These are phyloP conservation scores for Pholiota adiposa DNA, from an alignment of 1,284 basidiomycete species.

Conservation along the genomic window DNA sequence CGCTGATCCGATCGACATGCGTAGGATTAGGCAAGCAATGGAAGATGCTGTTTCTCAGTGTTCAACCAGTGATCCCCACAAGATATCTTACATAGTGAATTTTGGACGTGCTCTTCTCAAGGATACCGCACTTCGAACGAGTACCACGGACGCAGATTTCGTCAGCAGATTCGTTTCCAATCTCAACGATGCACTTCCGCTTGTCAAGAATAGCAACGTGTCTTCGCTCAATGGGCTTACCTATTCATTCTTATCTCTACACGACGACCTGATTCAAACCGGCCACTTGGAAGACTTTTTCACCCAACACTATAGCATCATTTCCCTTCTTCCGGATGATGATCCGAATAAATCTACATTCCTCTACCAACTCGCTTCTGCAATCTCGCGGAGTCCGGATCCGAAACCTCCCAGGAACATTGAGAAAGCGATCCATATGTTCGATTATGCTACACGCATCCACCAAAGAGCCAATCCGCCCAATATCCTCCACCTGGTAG, in stretches of 20 bases:
- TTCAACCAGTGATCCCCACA: not conserved
- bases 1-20: not conserved
- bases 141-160: not conserved
- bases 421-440: not conserved
- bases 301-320: not conserved
- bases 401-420: not conserved
- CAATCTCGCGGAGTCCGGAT: not conserved
- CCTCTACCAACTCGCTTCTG: not conserved
- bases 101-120: not conserved
- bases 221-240: not conserved
- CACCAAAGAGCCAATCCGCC: not conserved
- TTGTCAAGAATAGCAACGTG: not conserved
- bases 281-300: not conserved
- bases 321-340: not conserved
- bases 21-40: not conserved
- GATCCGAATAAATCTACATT: not conserved
- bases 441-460: not conserved
- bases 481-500: not conserved
- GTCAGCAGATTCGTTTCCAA: not conserved
- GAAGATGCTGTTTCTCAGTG: not conserved
- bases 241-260: not conserved
- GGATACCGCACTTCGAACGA: not conserved
- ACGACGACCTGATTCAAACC: not conserved
- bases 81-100: not conserved
- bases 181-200: not conserved